Conservation (phyloP, 129 eudicot species). For the Ambrosia trifida region DNA sequence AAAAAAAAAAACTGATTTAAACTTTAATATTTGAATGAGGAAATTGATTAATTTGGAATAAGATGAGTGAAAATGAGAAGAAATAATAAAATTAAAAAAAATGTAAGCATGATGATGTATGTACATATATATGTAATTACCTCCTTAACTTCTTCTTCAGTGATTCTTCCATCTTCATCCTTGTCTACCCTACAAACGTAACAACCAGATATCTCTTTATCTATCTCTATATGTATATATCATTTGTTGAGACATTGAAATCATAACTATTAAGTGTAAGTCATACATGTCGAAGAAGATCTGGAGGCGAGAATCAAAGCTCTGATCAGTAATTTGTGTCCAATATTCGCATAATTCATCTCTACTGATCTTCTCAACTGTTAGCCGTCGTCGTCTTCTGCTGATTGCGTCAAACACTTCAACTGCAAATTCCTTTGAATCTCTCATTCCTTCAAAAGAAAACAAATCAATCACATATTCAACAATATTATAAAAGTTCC, state of each 20-base stretch:
- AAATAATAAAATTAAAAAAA: background rate
- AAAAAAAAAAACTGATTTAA: too few relatives aligned
- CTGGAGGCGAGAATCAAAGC: slow-evolving; percentile 96
- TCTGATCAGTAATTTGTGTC: slow-evolving; percentile 85
- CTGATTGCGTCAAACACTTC: slow-evolving; percentile 92
- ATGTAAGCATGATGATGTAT: background rate
- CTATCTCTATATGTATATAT: background rate
- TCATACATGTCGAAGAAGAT: slow-evolving; percentile 83
- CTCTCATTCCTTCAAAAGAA: slow-evolving; percentile 68
- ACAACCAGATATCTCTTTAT: background rate
- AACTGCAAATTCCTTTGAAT: slow-evolving; percentile 88
- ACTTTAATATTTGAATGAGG: slow-evolving; percentile 8
- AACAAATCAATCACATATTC: background rate
- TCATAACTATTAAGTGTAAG: too few relatives aligned
- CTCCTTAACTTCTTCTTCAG: slow-evolving; percentile 91
- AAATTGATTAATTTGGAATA: background rate
- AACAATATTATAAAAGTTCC: too few relatives aligned
- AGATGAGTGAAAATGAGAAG: background rate
- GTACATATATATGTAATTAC: slow-evolving; percentile 46
- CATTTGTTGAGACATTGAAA: background rate
- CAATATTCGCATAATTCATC: slow-evolving; percentile 85
- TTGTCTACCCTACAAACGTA: slow-evolving; percentile 71
- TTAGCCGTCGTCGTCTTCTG: slow-evolving; percentile 73
- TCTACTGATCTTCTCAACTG: slow-evolving; percentile 75
- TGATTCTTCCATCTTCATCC: slow-evolving; percentile 81